phyloP scores from a whole-genome alignment of 73 alveolate species.

The Paramecium biaurelia region DNA sequence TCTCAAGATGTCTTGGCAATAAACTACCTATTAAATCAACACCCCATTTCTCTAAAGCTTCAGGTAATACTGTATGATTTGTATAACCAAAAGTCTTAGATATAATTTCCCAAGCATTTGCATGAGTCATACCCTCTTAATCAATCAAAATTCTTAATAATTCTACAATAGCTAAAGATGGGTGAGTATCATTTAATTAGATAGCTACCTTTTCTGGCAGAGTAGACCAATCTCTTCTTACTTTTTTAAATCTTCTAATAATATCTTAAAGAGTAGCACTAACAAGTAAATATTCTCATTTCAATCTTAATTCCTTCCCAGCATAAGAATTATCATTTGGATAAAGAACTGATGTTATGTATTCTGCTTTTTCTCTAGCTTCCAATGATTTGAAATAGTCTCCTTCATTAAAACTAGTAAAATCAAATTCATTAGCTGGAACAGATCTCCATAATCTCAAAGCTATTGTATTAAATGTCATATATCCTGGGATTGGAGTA shows the following conservation, averaged over 20 bases:
- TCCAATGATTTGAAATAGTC: slow-evolving; percentile 74
- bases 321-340: slow-evolving; percentile 93
- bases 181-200: slow-evolving; percentile 89
- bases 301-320: slow-evolving; percentile 94
- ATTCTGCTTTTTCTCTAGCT: slow-evolving; percentile 95
- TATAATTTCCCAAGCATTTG: slow-evolving; percentile 82
- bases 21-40: slow-evolving; percentile 75
- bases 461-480: slow-evolving; percentile 96
- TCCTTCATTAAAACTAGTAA: slow-evolving; percentile 78
- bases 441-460: slow-evolving; percentile 95
- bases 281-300: slow-evolving; percentile 95
- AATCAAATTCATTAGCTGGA: slow-evolving; percentile 86
- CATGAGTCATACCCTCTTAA: slow-evolving; percentile 78
- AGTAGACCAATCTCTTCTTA: slow-evolving; percentile 47
- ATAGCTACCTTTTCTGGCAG: slow-evolving; percentile 69
- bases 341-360: slow-evolving; percentile 98
- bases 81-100: slow-evolving; percentile 79
- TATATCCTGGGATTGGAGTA: slow-evolving; percentile 98
- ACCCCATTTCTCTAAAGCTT: slow-evolving; percentile 92
- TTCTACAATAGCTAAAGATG: slow-evolving; percentile 87
- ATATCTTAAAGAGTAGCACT: slow-evolving; percentile 95
- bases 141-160: slow-evolving; percentile 81
- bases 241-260: slow-evolving; percentile 66
- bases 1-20: slow-evolving; percentile 90
- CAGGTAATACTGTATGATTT: slow-evolving; percentile 94